These are phyloP conservation scores for Pleoardoris graminearum DNA, from an alignment of 2,329 filamentous ascomycete genomes.

Conservation along the genomic window DNA sequence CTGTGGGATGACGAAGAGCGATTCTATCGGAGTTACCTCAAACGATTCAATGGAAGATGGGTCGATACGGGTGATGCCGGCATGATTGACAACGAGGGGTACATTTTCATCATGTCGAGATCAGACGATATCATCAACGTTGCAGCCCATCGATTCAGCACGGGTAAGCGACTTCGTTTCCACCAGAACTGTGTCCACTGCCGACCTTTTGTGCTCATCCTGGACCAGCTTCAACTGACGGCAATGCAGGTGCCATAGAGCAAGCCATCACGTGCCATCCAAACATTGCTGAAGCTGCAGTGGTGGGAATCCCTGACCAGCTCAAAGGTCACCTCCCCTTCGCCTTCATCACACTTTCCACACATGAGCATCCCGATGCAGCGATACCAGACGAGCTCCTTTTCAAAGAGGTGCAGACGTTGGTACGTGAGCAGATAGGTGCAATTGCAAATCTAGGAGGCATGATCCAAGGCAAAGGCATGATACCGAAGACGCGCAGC, in stretches of 20 bases:
- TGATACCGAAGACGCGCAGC: conserved; percentile 91
- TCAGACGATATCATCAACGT: conserved; percentile 93
- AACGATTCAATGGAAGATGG: conserved; percentile 80
- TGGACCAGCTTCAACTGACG: too few species aligned
- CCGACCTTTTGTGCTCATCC: too few species aligned
- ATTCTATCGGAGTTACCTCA: conserved; percentile 84
- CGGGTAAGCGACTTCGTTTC: conserved; percentile 64
- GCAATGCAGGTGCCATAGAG: conserved; percentile 74
- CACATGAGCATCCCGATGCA: conserved; percentile 55
- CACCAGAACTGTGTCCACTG: too few species aligned
- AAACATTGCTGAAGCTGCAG: conserved; percentile 77
- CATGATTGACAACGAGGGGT: conserved; percentile 75
- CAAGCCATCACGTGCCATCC: conserved; percentile 86
- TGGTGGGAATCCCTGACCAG: conserved; percentile 81
- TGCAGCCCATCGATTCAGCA: conserved; percentile 88
- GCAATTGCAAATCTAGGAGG: conserved; percentile 84
- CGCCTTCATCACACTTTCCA: conserved; percentile 73
- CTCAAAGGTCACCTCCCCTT: conserved; percentile 92
- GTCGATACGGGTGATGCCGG: conserved; percentile 91
- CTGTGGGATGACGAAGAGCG: conserved; percentile 84
- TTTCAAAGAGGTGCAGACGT: conserved; percentile 67
- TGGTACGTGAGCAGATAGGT: conserved; percentile 80
- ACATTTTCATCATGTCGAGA: conserved; percentile 65
- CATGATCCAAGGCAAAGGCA: conserved; percentile 79
- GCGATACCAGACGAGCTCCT: conserved; percentile 56